Base-by-base conservation (phyloP, 2,329 filamentous ascomycete species). In the Alternaria arborescens region DNA sequence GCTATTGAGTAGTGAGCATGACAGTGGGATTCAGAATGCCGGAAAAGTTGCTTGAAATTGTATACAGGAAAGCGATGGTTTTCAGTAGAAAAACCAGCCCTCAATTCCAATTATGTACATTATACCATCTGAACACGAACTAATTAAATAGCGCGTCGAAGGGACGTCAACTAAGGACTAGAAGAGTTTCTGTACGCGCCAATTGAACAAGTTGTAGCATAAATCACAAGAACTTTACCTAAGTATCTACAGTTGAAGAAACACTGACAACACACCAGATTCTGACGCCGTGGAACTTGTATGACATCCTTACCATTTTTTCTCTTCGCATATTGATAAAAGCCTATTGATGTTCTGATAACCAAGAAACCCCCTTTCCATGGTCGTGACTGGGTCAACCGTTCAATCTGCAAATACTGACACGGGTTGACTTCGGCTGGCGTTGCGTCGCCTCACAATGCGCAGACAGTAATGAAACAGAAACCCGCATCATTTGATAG, bases 391-490 rank as follows among this genome's bases (percentile, higher is more conserved):
- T 34, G 14, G 32, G 11, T 34, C 32, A 16, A 16, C 12, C 14
- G 32, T 34, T 38, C 16, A 38, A 18, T 20, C n/a, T n/a, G 36
- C 36, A 36, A 34, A 34, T 36, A 24, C 24, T 20, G 30, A 20
- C 32, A 50, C 46, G 32, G 46, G 34, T 38, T 26, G 20, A 50
- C 46, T 36, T 50, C 32, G 20, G 46, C 10, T 50, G 32, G 32
- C 32, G 32, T 50, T 12, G 46, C 14, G 32, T 38, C 20, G 46
- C 32, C 34, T 50, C 46, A 24, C 34, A 14, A 38, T 24, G 40
- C 46, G 34, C 32, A 50, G 34, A 50, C 32, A 32, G 34, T 24
- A 20, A 50, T 50, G 46, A 50, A 50, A 50, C 46, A 16, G 32
- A 22, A 22, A 5, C 3, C 18, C 20, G 32, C 32, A 20, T 50